Evolutionary conservation across 805 yeast genomes (phyloP).

Genomic region (Yarrowia yakushimensis): DNA sequence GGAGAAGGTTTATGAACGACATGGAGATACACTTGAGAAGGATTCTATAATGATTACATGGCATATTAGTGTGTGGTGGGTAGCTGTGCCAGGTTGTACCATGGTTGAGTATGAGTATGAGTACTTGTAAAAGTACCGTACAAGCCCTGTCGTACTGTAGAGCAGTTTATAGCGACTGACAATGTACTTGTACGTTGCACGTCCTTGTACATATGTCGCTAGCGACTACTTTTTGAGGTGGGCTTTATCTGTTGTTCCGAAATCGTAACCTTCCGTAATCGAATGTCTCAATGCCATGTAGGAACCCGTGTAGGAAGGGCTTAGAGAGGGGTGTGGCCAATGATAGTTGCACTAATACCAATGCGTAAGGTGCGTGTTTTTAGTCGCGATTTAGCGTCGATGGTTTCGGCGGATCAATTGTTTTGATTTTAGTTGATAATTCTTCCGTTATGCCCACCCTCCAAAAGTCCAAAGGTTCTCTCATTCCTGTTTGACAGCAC

Average conservation of each 20-base stretch:
- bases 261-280: background rate
- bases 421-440: background rate
- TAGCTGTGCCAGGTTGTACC: too few relatives aligned
- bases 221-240: background rate
- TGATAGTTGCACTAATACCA: background rate
- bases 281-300: background rate
- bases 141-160: too few relatives aligned
- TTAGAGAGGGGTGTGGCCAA: background rate
- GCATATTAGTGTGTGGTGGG: background rate
- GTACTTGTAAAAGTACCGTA: too few relatives aligned
- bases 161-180: too few relatives aligned
- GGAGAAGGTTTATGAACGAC: background rate
- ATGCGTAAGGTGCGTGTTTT: too few relatives aligned
- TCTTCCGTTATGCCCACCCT: background rate
- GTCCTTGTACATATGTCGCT: too few relatives aligned
- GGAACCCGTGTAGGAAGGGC: too few relatives aligned
- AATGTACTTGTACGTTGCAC: too few relatives aligned
- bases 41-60: slow-evolving; percentile 24
- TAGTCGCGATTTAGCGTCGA: background rate
- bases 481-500: background rate
- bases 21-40: background rate
- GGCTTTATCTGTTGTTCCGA: background rate
- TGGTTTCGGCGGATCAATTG: background rate
- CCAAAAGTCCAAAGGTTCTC: background rate
- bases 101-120: too few relatives aligned